Conservation (phyloP, 208 protist genomes). For the Kentomonas sorsogonicus region DNA sequence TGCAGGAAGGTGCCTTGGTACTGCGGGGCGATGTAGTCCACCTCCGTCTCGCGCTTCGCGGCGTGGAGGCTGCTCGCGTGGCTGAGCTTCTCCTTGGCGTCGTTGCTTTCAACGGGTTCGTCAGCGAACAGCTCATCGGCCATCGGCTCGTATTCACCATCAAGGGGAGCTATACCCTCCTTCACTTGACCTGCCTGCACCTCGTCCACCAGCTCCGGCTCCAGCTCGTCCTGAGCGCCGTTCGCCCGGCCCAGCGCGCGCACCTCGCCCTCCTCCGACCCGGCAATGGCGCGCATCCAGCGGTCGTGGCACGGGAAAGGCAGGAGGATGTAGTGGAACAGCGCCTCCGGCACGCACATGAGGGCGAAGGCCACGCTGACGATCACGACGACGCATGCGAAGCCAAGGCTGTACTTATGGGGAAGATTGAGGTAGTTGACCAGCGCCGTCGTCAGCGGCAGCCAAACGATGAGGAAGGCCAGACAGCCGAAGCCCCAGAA, state of each 20-base stretch:
- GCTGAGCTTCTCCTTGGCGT: too few relatives aligned
- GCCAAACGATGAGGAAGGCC: slow-evolving; percentile 21
- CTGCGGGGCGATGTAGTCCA: slow-evolving; percentile 37
- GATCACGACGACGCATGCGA: slow-evolving; percentile 18
- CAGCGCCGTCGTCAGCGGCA: slow-evolving; percentile 22
- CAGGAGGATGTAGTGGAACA: slow-evolving; percentile 13
- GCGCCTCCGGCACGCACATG: slow-evolving; percentile 17
- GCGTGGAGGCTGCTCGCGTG: not conserved
- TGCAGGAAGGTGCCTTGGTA: slow-evolving; percentile 27
- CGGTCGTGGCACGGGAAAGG: slow-evolving; percentile 18
- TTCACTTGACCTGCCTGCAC: too few relatives aligned
- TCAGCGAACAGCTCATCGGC: too few relatives aligned
- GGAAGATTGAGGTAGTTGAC: slow-evolving; percentile 25
- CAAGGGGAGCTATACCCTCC: too few relatives aligned
- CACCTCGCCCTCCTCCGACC: too few relatives aligned
- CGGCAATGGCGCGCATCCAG: too few relatives aligned
- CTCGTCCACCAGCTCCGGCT: too few relatives aligned
- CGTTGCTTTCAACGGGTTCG: too few relatives aligned
- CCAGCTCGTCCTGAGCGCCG: too few relatives aligned
- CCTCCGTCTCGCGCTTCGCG: slow-evolving; percentile 16
- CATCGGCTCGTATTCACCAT: too few relatives aligned
- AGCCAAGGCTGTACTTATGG: slow-evolving; percentile 8
- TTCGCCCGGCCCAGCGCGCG: not conserved
- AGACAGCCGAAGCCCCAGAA: slow-evolving; percentile 29
- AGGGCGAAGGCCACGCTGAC: slow-evolving; percentile 15